Evolutionary conservation across 169 alveolate genomes (phyloP), one percentile per base, ranked within the genome.

Genomic region (Eimeria praecox): DNA sequence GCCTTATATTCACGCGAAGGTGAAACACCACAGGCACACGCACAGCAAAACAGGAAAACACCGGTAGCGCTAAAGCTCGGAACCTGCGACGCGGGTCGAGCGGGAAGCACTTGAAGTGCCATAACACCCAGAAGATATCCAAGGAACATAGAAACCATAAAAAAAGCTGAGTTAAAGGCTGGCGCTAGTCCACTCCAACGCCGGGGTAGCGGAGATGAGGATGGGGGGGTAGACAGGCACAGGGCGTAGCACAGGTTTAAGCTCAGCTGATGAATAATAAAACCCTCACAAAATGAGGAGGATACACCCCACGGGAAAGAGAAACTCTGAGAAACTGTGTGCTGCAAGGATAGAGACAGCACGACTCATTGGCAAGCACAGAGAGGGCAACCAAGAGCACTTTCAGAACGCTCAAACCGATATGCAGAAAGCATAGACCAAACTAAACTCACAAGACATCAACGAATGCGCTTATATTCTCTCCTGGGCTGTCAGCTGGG

Each of bases 1-100:
- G 86, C 69, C 95, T 92, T 78, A 24, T 9, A 73, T 14, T 35
- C n/a, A 0, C 20, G 38, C 42, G 40, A 71, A 10, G 44, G 27
- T 62, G n/a, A 71, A 69, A 22, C 52, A 35, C 83, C 94, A 62
- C 94, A 87, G 52, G 66, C 30, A 87, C 16, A 38, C 22, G 33
- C 91, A 54, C 75, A 52, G 27, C 24, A 62, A 83, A 20, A 14
- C 2, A n/a, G 22, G 27, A n/a, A 24, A 27, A 40, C 90, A 18
- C 71, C 44, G 3, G 8, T n/a, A 62, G 22, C 35, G 64, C 12
- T 8, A 1, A 9, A 38, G 8, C 59, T 38, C 59, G 18, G 16
- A 62, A 33, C 40, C 8, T 77, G 83, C 30, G 24, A 0, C 64
- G 83, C 52, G 27, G 42, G 35, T 0, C 4, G 44, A 27, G 38